Base-by-base conservation (phyloP, 108 stramenopile genomes). In the Pseudonitzschia multiseries region DNA sequence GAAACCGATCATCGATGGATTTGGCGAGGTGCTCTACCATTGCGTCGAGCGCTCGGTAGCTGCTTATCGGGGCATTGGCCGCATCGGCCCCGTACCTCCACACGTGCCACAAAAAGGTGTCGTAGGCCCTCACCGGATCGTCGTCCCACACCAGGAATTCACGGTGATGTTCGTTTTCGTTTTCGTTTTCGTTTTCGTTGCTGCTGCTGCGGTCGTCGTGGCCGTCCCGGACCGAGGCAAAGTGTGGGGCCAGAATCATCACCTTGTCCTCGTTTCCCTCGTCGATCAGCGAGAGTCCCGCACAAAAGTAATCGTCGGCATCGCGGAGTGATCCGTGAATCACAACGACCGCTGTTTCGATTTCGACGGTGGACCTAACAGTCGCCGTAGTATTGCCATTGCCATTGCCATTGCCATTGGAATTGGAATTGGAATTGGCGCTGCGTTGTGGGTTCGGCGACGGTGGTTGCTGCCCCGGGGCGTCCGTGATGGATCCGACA, bases 81-180 rank as follows among this genome's bases (percentile, higher is more conserved):
- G 90, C 87, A 61, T 92, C 83, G 27, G 94, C 89, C 15, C 94
- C 94, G 51, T 93, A 95, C 42, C 91, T 81, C 81, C 86, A 95
- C 0, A 89, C 81, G 79, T 95, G 91, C 10, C 69, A 40, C 20
- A 88, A 73, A 24, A 81, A 83, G 31, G 70, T 40, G 22, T 46
- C 21, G 33, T 31, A 40, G 8, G 26, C 40, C 4, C 27, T 28
- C 4, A 15, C 26, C 62, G 66, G 27, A 21, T 90, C 89, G 22
- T 73, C 89, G 22, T 73, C 74, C 94, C 94, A 95, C 36, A 77
- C 68, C 33, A 92, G 22, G 1, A 69, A 17, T 27, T 50, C 17
- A 18, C 21, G 8, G 40, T 12, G 14, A 2, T 57, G 26, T 9
- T 73, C 57, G 21, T 42, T 52, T 2, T 78, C 46, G 53, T 15